These are phyloP conservation scores for Calocybe indica DNA, from an alignment of 768 basidiomycete species.

Conservation along the genomic window DNA sequence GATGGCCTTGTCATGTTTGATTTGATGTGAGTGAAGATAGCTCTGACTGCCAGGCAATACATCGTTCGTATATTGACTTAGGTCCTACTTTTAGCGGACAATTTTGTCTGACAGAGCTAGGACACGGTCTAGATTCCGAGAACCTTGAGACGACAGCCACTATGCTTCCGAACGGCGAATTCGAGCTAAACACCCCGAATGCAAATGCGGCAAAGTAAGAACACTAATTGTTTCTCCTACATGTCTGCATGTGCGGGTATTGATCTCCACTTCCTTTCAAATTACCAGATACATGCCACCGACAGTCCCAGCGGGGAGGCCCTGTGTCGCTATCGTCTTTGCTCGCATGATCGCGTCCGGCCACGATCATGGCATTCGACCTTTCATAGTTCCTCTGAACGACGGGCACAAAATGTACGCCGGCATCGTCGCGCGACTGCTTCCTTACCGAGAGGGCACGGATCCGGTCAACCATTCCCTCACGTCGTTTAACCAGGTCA, in stretches of 20 bases:
- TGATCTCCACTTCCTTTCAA: neutral
- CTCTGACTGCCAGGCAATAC: neutral
- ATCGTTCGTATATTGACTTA: too few relatives aligned
- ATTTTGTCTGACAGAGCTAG: conserved; percentile 39
- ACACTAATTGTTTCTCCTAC: neutral
- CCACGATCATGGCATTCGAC: conserved; percentile 27
- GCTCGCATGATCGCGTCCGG: conserved; percentile 29
- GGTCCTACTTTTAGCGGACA: conserved; percentile 25
- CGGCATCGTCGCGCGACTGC: conserved; percentile 21
- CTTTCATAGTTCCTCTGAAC: conserved; percentile 33
- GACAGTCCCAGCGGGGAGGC: conserved; percentile 27
- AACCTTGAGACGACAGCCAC: conserved; percentile 40
- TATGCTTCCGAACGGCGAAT: conserved; percentile 27
- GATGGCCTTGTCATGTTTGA: conserved; percentile 22
- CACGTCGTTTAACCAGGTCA: conserved; percentile 30
- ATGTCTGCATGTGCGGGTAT: neutral
- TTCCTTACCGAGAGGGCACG: conserved; percentile 21
- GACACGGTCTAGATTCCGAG: conserved; percentile 38
- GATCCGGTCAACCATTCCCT: conserved; percentile 26
- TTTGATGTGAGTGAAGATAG: conserved; percentile 15
- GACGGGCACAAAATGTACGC: conserved; percentile 30
- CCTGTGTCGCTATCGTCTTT: conserved; percentile 33
- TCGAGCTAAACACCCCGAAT: conserved; percentile 30
- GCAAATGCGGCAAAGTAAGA: conserved; percentile 32
- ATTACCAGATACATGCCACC: conserved; percentile 37